Conservation (phyloP, 1,284 basidiomycete genomes). For the Boletus semigastroideus region DNA sequence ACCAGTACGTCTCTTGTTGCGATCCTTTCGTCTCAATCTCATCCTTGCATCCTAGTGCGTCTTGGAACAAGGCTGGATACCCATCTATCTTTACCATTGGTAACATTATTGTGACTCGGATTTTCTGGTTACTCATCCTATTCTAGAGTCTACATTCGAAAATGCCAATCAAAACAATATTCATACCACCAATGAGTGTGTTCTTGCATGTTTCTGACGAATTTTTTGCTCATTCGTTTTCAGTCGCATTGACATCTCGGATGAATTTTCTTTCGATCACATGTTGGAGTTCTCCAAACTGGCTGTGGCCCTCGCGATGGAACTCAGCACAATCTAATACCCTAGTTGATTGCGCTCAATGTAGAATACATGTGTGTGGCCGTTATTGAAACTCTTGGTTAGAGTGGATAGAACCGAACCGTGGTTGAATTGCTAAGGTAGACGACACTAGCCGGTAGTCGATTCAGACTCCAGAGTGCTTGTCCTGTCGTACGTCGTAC, state of each 20-base stretch:
- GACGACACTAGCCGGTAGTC: too few species aligned
- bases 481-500: too few species aligned
- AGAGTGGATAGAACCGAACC: too few species aligned
- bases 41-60: constrained; percentile 53
- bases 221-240: constrained; percentile 13
- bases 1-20: constrained; percentile 58
- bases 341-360: background rate
- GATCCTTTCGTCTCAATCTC: constrained; percentile 27
- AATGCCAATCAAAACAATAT: constrained; percentile 77
- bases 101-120: constrained; percentile 38
- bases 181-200: constrained; percentile 79
- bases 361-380: constrained; percentile 1
- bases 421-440: too few species aligned
- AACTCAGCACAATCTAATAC: constrained; percentile 54
- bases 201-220: constrained; percentile 13
- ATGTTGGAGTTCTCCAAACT: constrained; percentile 91
- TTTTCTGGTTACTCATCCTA: constrained; percentile 10
- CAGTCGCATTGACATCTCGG: constrained; percentile 79
- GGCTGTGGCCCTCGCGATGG: constrained; percentile 81
- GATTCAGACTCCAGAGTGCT: too few species aligned
- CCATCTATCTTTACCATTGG: constrained; percentile 82
- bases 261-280: constrained; percentile 84
- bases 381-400: too few species aligned
- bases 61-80: constrained; percentile 85
- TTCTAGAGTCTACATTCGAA: constrained; percentile 65